Percentiles rank a stretch among this genome's conserved stretches.
These are phyloP conservation scores for Fusarium armeniacum DNA, from an alignment of 2,329 filamentous ascomycete species.

Conservation along the genomic window DNA sequence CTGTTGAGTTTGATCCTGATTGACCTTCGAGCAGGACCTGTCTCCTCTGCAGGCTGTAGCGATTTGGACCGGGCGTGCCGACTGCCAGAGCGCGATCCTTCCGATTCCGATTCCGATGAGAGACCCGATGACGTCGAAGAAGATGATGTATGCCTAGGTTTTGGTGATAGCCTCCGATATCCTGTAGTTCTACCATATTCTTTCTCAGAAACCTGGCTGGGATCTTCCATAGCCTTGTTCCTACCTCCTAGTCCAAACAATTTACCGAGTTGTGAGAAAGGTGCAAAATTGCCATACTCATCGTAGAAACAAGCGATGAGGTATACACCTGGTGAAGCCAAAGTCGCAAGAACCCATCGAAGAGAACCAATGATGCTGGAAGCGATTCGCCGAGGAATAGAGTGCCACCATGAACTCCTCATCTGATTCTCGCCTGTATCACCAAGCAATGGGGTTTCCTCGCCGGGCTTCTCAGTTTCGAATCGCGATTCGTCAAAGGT, in stretches of 20 bases:
- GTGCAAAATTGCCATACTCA: slow-evolving; percentile 81
- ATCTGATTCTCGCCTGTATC: slow-evolving; percentile 54
- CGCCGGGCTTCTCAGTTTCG: slow-evolving; percentile 60
- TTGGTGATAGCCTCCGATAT: slow-evolving; percentile 50
- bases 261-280: slow-evolving; percentile 79
- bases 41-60: slow-evolving; percentile 71
- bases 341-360: slow-evolving; percentile 81
- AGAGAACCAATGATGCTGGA: slow-evolving; percentile 81
- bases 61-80: slow-evolving; percentile 76
- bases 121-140: slow-evolving; percentile 72
- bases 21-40: slow-evolving; percentile 76
- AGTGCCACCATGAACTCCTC: slow-evolving; percentile 65
- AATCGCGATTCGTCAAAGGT: slow-evolving; percentile 55
- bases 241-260: slow-evolving; percentile 65
- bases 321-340: slow-evolving; percentile 85
- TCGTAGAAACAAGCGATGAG: slow-evolving; percentile 87
- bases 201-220: slow-evolving; percentile 48
- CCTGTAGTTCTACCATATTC: slow-evolving; percentile 49
- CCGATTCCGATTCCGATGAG: slow-evolving; percentile 79
- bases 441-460: slow-evolving; percentile 75
- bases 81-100: slow-evolving; percentile 56
- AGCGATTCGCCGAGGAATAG: slow-evolving; percentile 77
- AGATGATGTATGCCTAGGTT: slow-evolving; percentile 50
- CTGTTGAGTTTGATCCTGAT: slow-evolving; percentile 92
- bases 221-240: slow-evolving; percentile 60